These are phyloP conservation scores for Xerocomellus amylosporus DNA, from an alignment of 768 basidiomycete species.

Conservation along the genomic window DNA sequence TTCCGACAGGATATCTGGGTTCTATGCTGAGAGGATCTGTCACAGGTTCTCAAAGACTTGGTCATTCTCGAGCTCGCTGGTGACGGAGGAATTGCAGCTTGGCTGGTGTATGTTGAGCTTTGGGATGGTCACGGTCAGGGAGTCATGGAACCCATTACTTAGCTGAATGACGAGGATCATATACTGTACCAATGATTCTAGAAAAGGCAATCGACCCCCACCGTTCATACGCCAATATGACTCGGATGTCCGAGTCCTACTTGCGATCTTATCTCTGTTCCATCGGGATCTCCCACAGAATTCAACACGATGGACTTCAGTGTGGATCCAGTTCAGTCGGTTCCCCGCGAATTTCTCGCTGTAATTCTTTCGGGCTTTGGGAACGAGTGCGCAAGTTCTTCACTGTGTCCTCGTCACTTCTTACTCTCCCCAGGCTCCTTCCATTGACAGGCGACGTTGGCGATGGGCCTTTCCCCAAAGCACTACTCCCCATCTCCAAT, in stretches of 20 bases:
- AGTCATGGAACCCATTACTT: not conserved
- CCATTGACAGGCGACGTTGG: conserved; percentile 78
- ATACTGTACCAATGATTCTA: conserved; percentile 2
- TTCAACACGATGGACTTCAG: conserved; percentile 57
- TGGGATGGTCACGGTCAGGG: not conserved
- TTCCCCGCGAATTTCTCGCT: conserved; percentile 79
- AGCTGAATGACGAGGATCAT: not conserved
- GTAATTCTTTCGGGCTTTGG: conserved; percentile 90
- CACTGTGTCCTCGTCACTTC: not conserved
- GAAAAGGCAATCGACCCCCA: conserved; percentile 21
- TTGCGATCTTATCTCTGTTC: not conserved
- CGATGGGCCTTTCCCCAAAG: conserved; percentile 81
- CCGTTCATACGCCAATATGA: not conserved
- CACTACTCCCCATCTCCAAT: conserved; percentile 84
- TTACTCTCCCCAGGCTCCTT: conserved; percentile 49
- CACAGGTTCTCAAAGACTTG: not conserved
- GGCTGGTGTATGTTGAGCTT: not conserved
- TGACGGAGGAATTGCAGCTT: not conserved
- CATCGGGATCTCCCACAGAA: not conserved
- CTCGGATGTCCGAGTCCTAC: not conserved
- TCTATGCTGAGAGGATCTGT: not conserved
- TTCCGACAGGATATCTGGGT: not conserved
- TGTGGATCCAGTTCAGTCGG: conserved; percentile 48
- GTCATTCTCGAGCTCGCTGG: not conserved
- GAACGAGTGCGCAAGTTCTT: conserved; percentile 59